These are phyloP conservation scores for Pyrenophora tritici-repentis DNA, from an alignment of 2,329 filamentous ascomycete species.

Conservation along the genomic window DNA sequence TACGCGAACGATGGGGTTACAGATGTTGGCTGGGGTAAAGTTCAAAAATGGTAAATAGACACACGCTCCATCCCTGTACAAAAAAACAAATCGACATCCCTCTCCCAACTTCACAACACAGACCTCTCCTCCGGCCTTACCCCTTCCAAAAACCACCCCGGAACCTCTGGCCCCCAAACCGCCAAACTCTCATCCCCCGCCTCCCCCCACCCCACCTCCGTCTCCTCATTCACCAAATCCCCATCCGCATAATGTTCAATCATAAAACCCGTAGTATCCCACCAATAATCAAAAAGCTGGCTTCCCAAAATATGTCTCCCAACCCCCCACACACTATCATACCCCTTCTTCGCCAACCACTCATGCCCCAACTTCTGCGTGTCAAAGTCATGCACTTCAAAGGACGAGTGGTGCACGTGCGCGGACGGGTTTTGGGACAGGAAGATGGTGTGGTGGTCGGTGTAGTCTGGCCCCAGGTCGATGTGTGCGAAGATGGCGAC, in stretches of 20 bases:
- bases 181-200: constrained; percentile 50
- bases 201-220: constrained; percentile 51
- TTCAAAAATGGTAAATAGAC: constrained; percentile 12
- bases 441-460: constrained; percentile 64
- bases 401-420: constrained; percentile 70
- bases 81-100: too few relatives aligned
- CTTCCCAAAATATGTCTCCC: constrained; percentile 71
- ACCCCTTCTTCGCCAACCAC: constrained; percentile 67
- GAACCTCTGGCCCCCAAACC: constrained; percentile 52
- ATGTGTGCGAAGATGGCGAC: constrained; percentile 60
- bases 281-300: constrained; percentile 77
- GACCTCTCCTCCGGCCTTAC: too few relatives aligned
- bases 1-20: constrained; percentile 21
- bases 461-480: constrained; percentile 55
- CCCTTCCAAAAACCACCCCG: constrained; percentile 44
- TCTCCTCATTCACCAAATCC: constrained; percentile 65
- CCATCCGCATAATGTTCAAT: constrained; percentile 74
- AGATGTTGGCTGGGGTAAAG: constrained; percentile 16
- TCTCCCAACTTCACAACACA: background rate
- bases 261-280: constrained; percentile 66
- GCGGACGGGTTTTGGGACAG: constrained; percentile 46
- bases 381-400: constrained; percentile 73
- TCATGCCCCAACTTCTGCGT: constrained; percentile 72
- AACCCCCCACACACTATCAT: constrained; percentile 71
- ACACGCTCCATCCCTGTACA: too few relatives aligned